These are phyloP conservation scores for Amphichorda felina DNA, from an alignment of 2,329 filamentous ascomycete genomes.

Conservation along the genomic window DNA sequence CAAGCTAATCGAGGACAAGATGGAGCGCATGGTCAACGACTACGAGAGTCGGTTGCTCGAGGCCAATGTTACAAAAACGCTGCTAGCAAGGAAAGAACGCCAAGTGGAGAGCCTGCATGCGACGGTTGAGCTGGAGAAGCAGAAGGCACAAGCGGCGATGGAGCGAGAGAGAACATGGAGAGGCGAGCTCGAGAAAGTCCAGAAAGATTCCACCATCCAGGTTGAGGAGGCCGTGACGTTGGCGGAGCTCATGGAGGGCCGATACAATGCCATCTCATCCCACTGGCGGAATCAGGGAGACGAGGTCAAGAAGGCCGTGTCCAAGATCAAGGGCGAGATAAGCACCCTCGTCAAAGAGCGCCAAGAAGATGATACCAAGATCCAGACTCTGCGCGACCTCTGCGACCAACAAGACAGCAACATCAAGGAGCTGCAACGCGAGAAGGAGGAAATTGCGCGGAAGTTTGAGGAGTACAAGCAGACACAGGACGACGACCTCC, in stretches of 20 bases:
- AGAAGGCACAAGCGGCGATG: conserved; percentile 46
- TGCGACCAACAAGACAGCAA: conserved; percentile 65
- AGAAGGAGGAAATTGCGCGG: conserved; percentile 49
- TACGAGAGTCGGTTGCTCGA: conserved; percentile 60
- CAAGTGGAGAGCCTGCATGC: conserved; percentile 59
- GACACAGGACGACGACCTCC: conserved; percentile 49
- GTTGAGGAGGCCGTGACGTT: conserved; percentile 55
- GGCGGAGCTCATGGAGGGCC: conserved; percentile 56
- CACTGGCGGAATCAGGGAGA: conserved; percentile 58
- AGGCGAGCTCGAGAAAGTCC: conserved; percentile 50
- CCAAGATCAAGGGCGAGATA: conserved; percentile 40
- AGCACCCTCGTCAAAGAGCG: conserved; percentile 41
- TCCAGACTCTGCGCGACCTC: conserved; percentile 52
- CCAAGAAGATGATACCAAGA: conserved; percentile 48
- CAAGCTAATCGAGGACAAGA: conserved; percentile 57
- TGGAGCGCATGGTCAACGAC: conserved; percentile 55
- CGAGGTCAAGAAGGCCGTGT: conserved; percentile 41
- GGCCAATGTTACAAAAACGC: conserved; percentile 57
- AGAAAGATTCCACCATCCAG: conserved; percentile 45
- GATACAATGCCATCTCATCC: conserved; percentile 54
- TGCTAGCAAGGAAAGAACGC: conserved; percentile 61
- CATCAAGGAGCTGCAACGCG: conserved; percentile 43
- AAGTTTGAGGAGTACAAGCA: conserved; percentile 54
- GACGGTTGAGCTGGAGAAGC: conserved; percentile 51
- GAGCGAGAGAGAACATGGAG: conserved; percentile 50